Base-by-base conservation (phyloP, 495 filamentous ascomycete species). In the Aspergillus bertholletiae region DNA sequence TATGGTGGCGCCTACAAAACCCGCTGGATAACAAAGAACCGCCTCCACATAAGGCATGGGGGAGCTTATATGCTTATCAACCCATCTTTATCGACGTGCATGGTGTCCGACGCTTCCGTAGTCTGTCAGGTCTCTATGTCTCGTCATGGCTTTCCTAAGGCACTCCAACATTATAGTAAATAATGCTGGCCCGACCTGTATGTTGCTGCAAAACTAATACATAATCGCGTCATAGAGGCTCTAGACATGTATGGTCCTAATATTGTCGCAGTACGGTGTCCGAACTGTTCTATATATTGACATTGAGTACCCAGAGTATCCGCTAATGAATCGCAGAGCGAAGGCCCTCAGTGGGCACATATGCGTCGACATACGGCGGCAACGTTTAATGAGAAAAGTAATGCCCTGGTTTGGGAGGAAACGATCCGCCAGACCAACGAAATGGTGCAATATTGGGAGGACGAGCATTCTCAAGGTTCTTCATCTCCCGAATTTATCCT, bases 381-480 rank as follows among this genome's bases (percentile, higher is more conserved):
- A 0, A 66, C 68, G 9, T 80, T 82, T 64, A 78, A 73, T 37
- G 77, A 83, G 54, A 73, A 70, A 46, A 78, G 72, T 56, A 79
- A 74, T 46, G 51, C 53, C 9, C 48, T 77, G 1, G 78, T 81
- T 0, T 83, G 77, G 77, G 24, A 59, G 5, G 68, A 77, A 39
- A 55, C 59, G 0, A 52, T 74, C 18, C 40, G 45, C 1, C 66
- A 73, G 51, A 58, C 57, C 1, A 34, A 41, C 0, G 62, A 58
- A 6, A 72, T 76, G 66, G 52, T 66, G n/a, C 39, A 61, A 7
- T 59, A 62, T 56, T 80, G 75, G 77, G 43, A 60, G 17, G 40
- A 61, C 67, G 57, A 55, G 11, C 53, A 65, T 18, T 48, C 46
- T 0, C 44, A 30, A 11, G 30, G 6, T 6, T 18, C 46, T 27